Base-by-base conservation (phyloP, 805 yeast genomes). In the Saccharomyces kudriavzevii region DNA sequence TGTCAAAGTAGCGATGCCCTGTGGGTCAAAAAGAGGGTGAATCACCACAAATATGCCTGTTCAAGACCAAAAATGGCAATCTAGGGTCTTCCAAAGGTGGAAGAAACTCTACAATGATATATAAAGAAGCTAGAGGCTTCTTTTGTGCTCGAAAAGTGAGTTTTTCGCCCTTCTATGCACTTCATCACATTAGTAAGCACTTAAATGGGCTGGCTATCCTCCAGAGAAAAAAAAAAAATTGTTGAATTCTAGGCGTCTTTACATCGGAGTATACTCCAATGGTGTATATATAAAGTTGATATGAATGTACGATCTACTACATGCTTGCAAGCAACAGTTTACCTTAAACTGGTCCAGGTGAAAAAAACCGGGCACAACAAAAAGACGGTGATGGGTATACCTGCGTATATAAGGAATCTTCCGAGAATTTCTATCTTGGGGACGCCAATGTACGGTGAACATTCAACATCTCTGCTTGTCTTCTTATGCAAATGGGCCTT, bases 391-490 rank as follows among this genome's bases (percentile, higher is more conserved):
- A 75, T 64, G 0, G 95, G 78, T 28, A 92, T 81, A 0, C 97
- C 97, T 2, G 88, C 85, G 69, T 92, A 92, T 1, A 90, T 87
- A 20, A 86, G 70, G 56, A 87, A 72, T 62, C 95, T 77, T 6
- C 94, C 90, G 30, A 89, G 69, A 4, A 89, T 85, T 57, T 86
- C 94, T 26, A 86, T 83, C 54, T 84, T 90, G 60, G 85, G 84
- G 51, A 91, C 77, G 4, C 82, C 78, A 55, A 76, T 76, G 63
- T 79, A 79, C 0, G 81, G 85, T 9, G 78, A 80, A 43, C 67
- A 63, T 52, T 61, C 64, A 4, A 25, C 25, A 9, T 77, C 71
- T 1, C 70, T 65, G 17, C 57, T 61, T 3, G 60, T 52, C 14
- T 54, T 60, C 29, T 57, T 59, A 25, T 59, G 63, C n/a, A 59